Evolutionary conservation across 2,329 filamentous ascomycete genomes (phyloP).

Genomic region (Trichoderma breve): DNA sequence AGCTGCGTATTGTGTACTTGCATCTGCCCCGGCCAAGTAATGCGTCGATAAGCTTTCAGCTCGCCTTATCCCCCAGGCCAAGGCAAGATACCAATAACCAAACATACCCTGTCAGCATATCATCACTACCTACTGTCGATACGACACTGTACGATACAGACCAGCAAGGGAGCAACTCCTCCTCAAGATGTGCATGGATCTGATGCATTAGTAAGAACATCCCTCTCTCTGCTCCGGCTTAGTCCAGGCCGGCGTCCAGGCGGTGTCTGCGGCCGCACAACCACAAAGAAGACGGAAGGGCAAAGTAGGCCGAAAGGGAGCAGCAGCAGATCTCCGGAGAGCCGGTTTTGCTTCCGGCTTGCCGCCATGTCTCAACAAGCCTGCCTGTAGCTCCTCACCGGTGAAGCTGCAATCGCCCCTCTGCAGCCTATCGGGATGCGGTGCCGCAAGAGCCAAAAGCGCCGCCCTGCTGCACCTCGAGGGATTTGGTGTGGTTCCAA

Average conservation of each 20-base stretch:
- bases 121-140: neutral
- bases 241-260: neutral
- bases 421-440: conserved; percentile 7
- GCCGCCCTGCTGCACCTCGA: neutral
- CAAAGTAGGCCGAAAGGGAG: neutral
- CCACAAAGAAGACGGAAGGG: neutral
- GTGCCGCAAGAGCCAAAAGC: neutral
- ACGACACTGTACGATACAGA: neutral
- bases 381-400: neutral
- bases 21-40: neutral
- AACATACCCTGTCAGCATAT: neutral
- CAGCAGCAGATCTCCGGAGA: neutral
- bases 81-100: neutral
- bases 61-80: neutral
- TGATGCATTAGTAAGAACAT: neutral
- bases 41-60: neutral
- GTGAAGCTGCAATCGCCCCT: conserved; percentile 13
- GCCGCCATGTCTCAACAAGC: conserved; percentile 11
- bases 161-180: neutral
- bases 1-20: neutral
- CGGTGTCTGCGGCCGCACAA: neutral
- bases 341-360: conserved; percentile 5
- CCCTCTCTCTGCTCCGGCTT: neutral
- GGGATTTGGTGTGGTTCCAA: neutral
- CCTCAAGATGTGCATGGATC: neutral